Conservation (phyloP, 2,329 filamentous ascomycete species). For the Leptoxyphium fumago region DNA sequence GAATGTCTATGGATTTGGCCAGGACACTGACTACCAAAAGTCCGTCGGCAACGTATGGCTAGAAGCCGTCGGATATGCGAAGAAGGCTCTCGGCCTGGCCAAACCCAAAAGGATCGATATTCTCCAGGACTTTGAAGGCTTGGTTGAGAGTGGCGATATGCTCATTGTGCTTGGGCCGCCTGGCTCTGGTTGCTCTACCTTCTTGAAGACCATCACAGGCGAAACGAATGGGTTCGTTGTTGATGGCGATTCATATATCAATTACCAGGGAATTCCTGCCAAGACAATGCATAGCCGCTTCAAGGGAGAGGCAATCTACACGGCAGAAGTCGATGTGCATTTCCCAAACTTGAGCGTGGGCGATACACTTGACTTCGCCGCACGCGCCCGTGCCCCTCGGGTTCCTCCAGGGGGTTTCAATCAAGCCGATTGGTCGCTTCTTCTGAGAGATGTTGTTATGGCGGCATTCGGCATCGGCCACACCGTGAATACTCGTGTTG, state of each 20-base stretch:
- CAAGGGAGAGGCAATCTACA: constrained; percentile 76
- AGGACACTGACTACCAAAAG: constrained; percentile 36
- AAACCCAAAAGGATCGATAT: constrained; percentile 38
- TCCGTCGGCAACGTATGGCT: constrained; percentile 34
- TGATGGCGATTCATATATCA: constrained; percentile 56
- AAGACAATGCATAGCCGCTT: constrained; percentile 65
- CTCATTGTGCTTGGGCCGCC: constrained; percentile 60
- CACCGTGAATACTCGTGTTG: constrained; percentile 57
- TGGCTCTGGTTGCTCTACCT: constrained; percentile 59
- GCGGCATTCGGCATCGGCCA: constrained; percentile 62
- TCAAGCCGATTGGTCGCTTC: constrained; percentile 40
- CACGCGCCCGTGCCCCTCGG: constrained; percentile 51
- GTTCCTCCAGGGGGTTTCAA: constrained; percentile 44
- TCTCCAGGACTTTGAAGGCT: constrained; percentile 50
- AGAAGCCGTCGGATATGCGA: constrained; percentile 24
- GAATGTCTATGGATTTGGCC: constrained; percentile 35
- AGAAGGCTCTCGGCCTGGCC: constrained; percentile 18
- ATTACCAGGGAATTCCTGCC: constrained; percentile 64
- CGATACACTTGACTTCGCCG: constrained; percentile 66
- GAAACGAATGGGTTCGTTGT: constrained; percentile 69
- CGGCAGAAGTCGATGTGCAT: constrained; percentile 69
- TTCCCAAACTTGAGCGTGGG: constrained; percentile 65
- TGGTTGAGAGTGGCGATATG: constrained; percentile 60
- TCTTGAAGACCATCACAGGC: constrained; percentile 71
- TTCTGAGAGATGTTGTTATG: constrained; percentile 59